A percentile compares a stretch with the other conserved stretches of the same genome.
These are phyloP conservation scores for Calycina herbarum DNA, from an alignment of 2,329 filamentous ascomycete genomes.

Conservation along the genomic window DNA sequence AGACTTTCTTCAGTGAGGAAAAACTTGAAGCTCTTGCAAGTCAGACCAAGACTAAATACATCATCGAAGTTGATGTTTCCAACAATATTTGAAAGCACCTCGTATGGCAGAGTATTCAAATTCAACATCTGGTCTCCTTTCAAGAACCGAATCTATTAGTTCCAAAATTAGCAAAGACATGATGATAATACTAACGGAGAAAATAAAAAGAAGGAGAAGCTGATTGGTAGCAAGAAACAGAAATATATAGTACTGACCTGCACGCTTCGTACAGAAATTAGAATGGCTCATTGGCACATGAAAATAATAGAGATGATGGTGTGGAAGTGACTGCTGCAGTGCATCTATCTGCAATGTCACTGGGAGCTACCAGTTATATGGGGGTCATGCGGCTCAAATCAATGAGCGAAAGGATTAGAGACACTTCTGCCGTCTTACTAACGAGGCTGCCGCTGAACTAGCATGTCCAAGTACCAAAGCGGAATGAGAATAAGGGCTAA, in stretches of 20 bases:
- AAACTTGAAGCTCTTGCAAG: conserved; percentile 31
- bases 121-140: conserved; percentile 26
- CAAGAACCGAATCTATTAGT: background rate
- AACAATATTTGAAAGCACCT: conserved; percentile 34
- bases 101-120: conserved; percentile 35
- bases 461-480: background rate
- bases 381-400: background rate
- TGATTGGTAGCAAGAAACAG: background rate
- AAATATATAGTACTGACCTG: background rate
- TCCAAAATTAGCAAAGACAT: background rate
- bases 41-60: conserved; percentile 33
- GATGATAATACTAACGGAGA: background rate
- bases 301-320: background rate
- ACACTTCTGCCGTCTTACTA: background rate
- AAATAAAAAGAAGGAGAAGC: background rate
- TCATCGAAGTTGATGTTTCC: conserved; percentile 34
- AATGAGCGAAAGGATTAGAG: background rate
- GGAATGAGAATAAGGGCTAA: background rate
- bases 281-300: background rate
- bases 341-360: background rate
- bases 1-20: conserved; percentile 35
- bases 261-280: background rate
- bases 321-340: background rate
- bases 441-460: background rate
- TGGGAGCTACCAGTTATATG: background rate